Evolutionary conservation across 176 grass and related monocot genomes (phyloP).

Genomic region (Aegilops sharonensis): DNA sequence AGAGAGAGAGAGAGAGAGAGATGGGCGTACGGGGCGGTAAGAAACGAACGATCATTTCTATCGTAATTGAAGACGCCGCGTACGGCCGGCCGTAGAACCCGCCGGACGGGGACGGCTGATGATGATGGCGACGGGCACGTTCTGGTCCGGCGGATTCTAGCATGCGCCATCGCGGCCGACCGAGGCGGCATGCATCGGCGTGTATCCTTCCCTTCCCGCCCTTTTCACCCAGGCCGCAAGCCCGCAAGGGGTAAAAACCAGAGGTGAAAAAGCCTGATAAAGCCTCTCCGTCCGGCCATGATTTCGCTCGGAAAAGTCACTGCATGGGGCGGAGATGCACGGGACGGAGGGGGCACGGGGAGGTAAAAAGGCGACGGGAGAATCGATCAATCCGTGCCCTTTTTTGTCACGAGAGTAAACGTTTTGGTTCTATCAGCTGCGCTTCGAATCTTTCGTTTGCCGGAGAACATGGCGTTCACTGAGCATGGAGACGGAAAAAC

Average conservation of each 20-base stretch:
- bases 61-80: not conserved
- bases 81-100: not conserved
- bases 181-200: not conserved
- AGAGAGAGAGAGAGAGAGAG: not conserved
- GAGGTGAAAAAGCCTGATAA: not conserved
- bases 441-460: not conserved
- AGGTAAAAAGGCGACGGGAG: not conserved
- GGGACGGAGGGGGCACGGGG: not conserved
- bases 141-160: not conserved
- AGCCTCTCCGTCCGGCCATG: not conserved
- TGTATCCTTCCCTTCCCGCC: not conserved
- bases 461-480: not conserved
- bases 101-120: not conserved
- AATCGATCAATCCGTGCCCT: not conserved
- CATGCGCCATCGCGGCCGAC: not conserved
- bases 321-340: not conserved
- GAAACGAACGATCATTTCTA: not conserved
- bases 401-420: not conserved
- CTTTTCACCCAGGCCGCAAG: not conserved
- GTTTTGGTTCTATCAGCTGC: not conserved
- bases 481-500: not conserved
- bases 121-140: not conserved
- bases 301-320: constrained; percentile 14
- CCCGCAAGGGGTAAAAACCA: not conserved
- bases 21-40: not conserved